phyloP scores from a whole-genome alignment of 306 rosid species.

The Hippophae tibetana region DNA sequence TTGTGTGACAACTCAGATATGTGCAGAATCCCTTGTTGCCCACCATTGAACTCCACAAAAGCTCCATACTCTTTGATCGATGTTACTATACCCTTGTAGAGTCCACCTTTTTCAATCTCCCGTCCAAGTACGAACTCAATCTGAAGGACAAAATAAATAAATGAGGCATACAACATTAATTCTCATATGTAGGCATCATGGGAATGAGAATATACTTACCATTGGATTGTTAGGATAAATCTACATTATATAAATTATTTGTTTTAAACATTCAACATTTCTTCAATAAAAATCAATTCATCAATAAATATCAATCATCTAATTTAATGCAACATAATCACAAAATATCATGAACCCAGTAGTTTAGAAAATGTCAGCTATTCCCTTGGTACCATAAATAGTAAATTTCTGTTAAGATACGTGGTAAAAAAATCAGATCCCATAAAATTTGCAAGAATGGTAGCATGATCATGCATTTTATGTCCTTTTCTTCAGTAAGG shows the following conservation, averaged over 20 bases:
- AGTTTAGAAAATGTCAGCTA: too few species aligned
- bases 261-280: too few species aligned
- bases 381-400: too few species aligned
- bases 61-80: conserved; percentile 88
- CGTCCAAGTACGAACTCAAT: conserved; percentile 82
- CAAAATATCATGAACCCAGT: too few species aligned
- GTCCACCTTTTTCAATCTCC: conserved; percentile 83
- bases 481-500: too few species aligned
- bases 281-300: too few species aligned
- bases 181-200: background rate
- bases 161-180: background rate
- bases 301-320: too few species aligned
- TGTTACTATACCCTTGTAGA: conserved; percentile 61
- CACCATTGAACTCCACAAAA: conserved; percentile 91
- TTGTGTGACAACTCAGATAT: conserved; percentile 85
- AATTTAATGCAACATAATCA: too few species aligned
- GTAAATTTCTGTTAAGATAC: too few species aligned
- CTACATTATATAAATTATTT: too few species aligned
- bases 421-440: background rate
- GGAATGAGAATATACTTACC: too few species aligned
- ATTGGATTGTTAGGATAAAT: too few species aligned
- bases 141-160: conserved; percentile 33
- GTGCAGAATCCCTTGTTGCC: conserved; percentile 94
- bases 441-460: background rate
- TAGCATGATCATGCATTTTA: background rate